These are phyloP conservation scores for Aspergillus luchuensis DNA, from an alignment of 2,329 filamentous ascomycete species.

Conservation along the genomic window DNA sequence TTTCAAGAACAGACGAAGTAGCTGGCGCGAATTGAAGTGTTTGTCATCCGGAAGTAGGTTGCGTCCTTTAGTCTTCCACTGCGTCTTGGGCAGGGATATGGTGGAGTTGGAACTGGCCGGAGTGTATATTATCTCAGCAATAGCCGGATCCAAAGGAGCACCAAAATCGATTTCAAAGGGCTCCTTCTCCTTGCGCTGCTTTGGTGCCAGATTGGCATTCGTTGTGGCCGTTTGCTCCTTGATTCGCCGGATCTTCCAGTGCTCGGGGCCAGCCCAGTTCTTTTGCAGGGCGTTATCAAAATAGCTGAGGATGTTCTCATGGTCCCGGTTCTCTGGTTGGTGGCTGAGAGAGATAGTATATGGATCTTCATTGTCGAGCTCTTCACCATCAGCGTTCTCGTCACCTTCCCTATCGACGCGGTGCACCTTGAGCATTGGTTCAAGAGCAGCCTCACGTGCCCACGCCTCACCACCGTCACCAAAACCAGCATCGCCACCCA, in stretches of 20 bases:
- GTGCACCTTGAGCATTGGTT: constrained; percentile 82
- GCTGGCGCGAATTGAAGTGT: constrained; percentile 91
- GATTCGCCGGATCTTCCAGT: constrained; percentile 95
- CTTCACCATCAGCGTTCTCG: constrained; percentile 55
- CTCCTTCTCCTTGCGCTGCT: constrained; percentile 89
- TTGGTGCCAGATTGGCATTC: constrained; percentile 43
- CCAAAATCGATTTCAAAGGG: constrained; percentile 92
- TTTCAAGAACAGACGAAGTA: constrained; percentile 89
- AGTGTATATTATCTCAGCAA: constrained; percentile 78
- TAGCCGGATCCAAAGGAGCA: constrained; percentile 68
- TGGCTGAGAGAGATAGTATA: constrained; percentile 81
- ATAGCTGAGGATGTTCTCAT: constrained; percentile 96
- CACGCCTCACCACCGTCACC: constrained; percentile 95
- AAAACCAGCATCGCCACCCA: constrained; percentile 74
- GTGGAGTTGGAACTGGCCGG: constrained; percentile 76
- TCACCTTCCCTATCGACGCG: constrained; percentile 53
- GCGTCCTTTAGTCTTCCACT: constrained; percentile 91
- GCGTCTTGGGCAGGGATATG: constrained; percentile 86
- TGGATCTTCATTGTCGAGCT: constrained; percentile 68
- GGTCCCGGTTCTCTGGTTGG: constrained; percentile 66
- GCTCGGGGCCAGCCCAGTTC: constrained; percentile 97
- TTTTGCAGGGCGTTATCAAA: constrained; percentile 96
- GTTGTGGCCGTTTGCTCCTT: constrained; percentile 69
- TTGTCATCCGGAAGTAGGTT: constrained; percentile 97
- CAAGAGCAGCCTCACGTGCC: constrained; percentile 84